A percentile compares a stretch with the other conserved stretches of the same genome.
Evolutionary conservation across 2,329 filamentous ascomycete genomes (phyloP).

Genomic region (Hawksworthiomyces lignivorus): DNA sequence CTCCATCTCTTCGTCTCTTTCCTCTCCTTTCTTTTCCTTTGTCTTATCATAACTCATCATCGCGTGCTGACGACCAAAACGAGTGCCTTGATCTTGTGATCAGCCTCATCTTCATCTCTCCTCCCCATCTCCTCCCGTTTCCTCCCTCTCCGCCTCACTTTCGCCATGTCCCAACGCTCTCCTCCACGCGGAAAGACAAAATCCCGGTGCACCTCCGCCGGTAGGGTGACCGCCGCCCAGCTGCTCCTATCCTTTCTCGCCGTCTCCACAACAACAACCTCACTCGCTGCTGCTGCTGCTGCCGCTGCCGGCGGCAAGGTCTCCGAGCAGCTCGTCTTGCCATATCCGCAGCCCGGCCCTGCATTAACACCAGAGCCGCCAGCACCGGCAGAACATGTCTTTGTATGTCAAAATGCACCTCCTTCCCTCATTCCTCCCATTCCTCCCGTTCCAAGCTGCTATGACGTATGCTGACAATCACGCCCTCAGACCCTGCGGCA

Average conservation of each 20-base stretch:
- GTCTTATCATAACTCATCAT: too few species aligned
- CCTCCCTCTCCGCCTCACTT: not conserved
- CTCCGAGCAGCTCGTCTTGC: slow-evolving; percentile 36
- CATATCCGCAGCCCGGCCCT: slow-evolving; percentile 31
- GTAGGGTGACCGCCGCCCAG: slow-evolving; percentile 55
- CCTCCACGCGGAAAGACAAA: slow-evolving; percentile 10
- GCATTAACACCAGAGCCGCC: slow-evolving; percentile 36
- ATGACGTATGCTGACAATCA: too few species aligned
- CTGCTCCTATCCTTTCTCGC: slow-evolving; percentile 62
- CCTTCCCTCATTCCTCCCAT: slow-evolving; percentile 2
- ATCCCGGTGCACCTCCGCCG: slow-evolving; percentile 44
- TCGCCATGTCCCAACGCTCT: slow-evolving; percentile 17
- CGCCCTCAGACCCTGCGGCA: slow-evolving; percentile 68
- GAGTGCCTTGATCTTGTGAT: too few species aligned
- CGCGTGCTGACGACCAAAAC: too few species aligned
- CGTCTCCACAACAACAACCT: slow-evolving; percentile 39
- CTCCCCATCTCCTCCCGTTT: not conserved
- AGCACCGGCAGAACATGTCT: slow-evolving; percentile 46
- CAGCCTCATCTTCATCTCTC: not conserved
- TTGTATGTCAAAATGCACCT: slow-evolving; percentile 33
- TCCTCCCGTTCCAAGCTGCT: too few species aligned
- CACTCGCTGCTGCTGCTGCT: slow-evolving; percentile 22
- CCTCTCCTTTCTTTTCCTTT: not conserved
- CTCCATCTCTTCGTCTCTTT: not conserved
- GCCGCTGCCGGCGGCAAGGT: slow-evolving; percentile 20